Percentiles rank a stretch among this genome's conserved stretches.
Conservation (phyloP, 306 rosid species). For the Malus asiatica region DNA sequence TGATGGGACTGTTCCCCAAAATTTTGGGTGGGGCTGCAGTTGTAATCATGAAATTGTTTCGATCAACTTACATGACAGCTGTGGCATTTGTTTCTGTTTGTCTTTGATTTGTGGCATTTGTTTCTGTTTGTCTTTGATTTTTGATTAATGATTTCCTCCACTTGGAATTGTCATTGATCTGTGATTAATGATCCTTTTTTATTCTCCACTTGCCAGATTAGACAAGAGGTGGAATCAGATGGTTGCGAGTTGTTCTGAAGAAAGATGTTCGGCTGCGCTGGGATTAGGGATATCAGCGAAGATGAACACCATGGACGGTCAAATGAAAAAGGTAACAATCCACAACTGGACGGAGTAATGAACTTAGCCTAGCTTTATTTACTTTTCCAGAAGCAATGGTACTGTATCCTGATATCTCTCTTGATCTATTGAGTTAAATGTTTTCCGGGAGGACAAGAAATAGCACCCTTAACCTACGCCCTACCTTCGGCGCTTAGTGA, state of each 20-base stretch:
- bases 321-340: background rate
- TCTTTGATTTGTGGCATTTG: conserved; percentile 1
- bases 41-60: background rate
- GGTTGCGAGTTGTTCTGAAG: background rate
- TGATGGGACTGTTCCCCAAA: conserved; percentile 1
- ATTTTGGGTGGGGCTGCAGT: conserved; percentile 6
- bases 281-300: too few species aligned
- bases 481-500: background rate
- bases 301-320: background rate
- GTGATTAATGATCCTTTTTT: background rate
- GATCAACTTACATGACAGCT: background rate
- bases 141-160: background rate
- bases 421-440: background rate
- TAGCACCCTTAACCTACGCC: background rate
- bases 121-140: conserved; percentile 6
- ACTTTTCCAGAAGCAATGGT: background rate
- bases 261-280: background rate
- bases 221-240: background rate
- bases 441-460: background rate
- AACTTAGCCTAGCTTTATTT: background rate
- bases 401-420: background rate
- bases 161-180: conserved; percentile 1
- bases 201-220: background rate
- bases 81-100: background rate
- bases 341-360: background rate